Percentiles rank a stretch among this genome's conserved stretches.
These are phyloP conservation scores for Lipomyces yamadae DNA, from an alignment of 805 yeast species.

Conservation along the genomic window DNA sequence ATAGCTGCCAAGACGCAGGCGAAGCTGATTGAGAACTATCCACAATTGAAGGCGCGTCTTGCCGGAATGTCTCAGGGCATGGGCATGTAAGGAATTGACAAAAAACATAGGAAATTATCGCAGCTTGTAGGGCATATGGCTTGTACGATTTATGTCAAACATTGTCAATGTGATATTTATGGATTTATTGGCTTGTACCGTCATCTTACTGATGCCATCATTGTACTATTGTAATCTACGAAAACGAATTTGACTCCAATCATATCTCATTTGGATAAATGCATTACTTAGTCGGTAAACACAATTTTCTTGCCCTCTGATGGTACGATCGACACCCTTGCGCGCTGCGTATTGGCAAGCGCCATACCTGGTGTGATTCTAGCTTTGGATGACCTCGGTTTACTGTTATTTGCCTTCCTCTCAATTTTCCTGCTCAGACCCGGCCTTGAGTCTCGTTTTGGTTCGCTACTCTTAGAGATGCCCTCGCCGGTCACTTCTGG, in stretches of 20 bases:
- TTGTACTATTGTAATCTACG: background rate
- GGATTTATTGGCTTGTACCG: background rate
- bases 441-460: background rate
- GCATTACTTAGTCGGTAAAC: constrained; percentile 52
- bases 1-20: constrained; percentile 49
- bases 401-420: background rate
- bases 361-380: constrained; percentile 69
- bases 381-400: background rate
- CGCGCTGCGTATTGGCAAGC: constrained; percentile 85
- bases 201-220: constrained; percentile 1
- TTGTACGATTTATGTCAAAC: constrained; percentile 1
- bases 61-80: constrained; percentile 9
- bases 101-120: background rate
- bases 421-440: background rate
- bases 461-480: background rate
- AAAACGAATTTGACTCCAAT: background rate
- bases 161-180: background rate
- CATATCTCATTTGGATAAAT: constrained; percentile 11
- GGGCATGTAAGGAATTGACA: constrained; percentile 14
- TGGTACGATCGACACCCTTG: constrained; percentile 83
- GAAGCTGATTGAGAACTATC: constrained; percentile 53
- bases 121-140: background rate
- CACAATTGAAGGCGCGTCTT: constrained; percentile 38
- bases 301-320: constrained; percentile 87
- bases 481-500: background rate